Conservation (phyloP, 2,329 filamentous ascomycete genomes). For the Diaporthe sp. region DNA sequence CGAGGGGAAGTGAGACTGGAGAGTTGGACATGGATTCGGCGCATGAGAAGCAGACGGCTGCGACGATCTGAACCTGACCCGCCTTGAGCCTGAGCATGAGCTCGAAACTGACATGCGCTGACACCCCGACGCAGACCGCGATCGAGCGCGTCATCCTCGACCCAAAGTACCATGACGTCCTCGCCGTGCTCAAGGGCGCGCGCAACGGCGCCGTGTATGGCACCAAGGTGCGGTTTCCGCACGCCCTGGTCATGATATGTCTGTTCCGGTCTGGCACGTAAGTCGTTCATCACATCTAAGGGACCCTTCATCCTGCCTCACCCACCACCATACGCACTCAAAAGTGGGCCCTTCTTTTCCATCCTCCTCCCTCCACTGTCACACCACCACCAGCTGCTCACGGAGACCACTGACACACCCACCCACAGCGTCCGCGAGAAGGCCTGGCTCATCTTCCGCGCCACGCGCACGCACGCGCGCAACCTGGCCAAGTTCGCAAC, state of each 20-base stretch:
- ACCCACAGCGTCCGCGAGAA: constrained; percentile 77
- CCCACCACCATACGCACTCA: background rate
- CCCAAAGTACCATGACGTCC: constrained; percentile 85
- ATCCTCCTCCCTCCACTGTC: constrained; percentile 13
- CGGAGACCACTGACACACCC: constrained; percentile 17
- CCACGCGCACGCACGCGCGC: constrained; percentile 89
- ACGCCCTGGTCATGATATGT: constrained; percentile 98
- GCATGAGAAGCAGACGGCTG: background rate
- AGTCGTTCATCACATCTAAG: constrained; percentile 45
- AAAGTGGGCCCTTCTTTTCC: background rate
- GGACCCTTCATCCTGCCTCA: background rate
- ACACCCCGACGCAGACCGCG: constrained; percentile 63
- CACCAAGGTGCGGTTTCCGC: constrained; percentile 96
- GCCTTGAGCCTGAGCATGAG: background rate
- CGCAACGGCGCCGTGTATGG: constrained; percentile 98
- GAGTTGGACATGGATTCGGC: background rate
- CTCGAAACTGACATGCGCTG: background rate
- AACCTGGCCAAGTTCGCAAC: constrained; percentile 94
- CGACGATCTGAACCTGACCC: background rate
- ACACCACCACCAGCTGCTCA: background rate
- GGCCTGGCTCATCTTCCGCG: constrained; percentile 80
- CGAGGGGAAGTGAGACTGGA: background rate
- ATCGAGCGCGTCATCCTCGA: constrained; percentile 85
- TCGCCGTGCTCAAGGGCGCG: constrained; percentile 90
- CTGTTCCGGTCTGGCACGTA: constrained; percentile 93